phyloP scores from a whole-genome alignment of 2,329 filamentous ascomycete genomes.

The Talaromyces sp. region DNA sequence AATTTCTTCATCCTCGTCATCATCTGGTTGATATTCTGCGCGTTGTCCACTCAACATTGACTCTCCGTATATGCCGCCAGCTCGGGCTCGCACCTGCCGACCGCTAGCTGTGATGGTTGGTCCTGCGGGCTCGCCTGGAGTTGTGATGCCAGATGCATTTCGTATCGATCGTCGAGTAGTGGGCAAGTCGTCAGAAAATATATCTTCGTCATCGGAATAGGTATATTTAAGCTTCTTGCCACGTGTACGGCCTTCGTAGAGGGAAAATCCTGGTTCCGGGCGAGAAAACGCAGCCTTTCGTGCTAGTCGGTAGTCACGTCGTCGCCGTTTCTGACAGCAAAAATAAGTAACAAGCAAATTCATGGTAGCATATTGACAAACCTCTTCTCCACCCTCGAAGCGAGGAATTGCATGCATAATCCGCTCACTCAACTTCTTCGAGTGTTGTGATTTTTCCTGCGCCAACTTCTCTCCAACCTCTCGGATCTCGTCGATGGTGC shows the following conservation, averaged over 20 bases:
- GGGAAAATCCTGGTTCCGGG: slow-evolving; percentile 82
- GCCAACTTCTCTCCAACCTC: slow-evolving; percentile 73
- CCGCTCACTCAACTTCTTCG: slow-evolving; percentile 72
- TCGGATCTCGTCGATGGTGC: slow-evolving; percentile 82
- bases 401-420: slow-evolving; percentile 78
- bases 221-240: slow-evolving; percentile 97
- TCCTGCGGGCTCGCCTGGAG: slow-evolving; percentile 66
- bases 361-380: slow-evolving; percentile 43
- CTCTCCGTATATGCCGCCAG: slow-evolving; percentile 57
- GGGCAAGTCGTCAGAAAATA: slow-evolving; percentile 60
- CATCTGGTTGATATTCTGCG: slow-evolving; percentile 41
- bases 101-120: slow-evolving; percentile 78
- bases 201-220: slow-evolving; percentile 83
- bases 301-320: slow-evolving; percentile 83
- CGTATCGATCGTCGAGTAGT: slow-evolving; percentile 65
- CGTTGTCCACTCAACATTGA: slow-evolving; percentile 56
- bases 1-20: slow-evolving; percentile 45
- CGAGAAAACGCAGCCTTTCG: slow-evolving; percentile 85
- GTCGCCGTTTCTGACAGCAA: slow-evolving; percentile 73
- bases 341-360: not conserved
- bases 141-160: slow-evolving; percentile 66
- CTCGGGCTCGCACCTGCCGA: slow-evolving; percentile 65
- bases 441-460: slow-evolving; percentile 76
- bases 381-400: slow-evolving; percentile 91
- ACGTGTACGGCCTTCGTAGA: slow-evolving; percentile 93